A percentile compares a stretch with the other conserved stretches of the same genome.
These are phyloP conservation scores for Rhizopus delemar DNA, from an alignment of 371 early-diverging fungal species.

Conservation along the genomic window DNA sequence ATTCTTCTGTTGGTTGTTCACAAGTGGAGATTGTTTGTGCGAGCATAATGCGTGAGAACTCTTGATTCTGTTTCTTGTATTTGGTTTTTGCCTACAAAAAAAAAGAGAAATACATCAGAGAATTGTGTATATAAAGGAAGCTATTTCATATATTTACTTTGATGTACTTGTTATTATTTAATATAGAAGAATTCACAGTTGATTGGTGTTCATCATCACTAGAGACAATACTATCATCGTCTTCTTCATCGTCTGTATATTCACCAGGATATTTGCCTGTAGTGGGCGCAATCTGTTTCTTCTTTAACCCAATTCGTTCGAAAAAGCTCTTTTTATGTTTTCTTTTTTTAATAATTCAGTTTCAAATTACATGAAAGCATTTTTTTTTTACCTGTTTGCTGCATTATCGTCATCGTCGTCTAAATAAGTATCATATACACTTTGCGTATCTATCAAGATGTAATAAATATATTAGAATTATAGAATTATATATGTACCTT, in stretches of 20 bases:
- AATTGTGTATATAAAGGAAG: not conserved
- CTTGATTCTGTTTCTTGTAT: conserved; percentile 25
- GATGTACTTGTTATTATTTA: conserved; percentile 3
- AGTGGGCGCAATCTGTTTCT: conserved; percentile 9
- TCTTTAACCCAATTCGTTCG: conserved; percentile 20
- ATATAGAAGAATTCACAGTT: not conserved
- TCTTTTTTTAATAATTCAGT: not conserved
- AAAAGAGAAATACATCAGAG: not conserved
- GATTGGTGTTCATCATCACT: not conserved
- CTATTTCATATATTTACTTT: conserved; percentile 2
- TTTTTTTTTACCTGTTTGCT: conserved; percentile 2
- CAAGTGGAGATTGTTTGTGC: conserved; percentile 35
- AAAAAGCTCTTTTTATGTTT: conserved; percentile 20
- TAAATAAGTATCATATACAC: not conserved
- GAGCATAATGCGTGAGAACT: conserved; percentile 32
- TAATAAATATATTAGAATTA: not conserved
- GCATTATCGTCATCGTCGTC: not conserved
- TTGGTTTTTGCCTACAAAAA: conserved; percentile 22
- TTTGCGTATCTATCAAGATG: not conserved
- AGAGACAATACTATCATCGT: conserved; percentile 6
- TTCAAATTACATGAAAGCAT: not conserved
- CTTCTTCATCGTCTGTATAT: conserved; percentile 14
- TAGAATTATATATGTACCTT: not conserved
- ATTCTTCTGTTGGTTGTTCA: conserved; percentile 4
- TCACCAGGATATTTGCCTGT: conserved; percentile 5